Evolutionary conservation across 768 basidiomycete genomes (phyloP), one percentile per base, ranked within the genome.

Genomic region (Favolaschia claudopus): DNA sequence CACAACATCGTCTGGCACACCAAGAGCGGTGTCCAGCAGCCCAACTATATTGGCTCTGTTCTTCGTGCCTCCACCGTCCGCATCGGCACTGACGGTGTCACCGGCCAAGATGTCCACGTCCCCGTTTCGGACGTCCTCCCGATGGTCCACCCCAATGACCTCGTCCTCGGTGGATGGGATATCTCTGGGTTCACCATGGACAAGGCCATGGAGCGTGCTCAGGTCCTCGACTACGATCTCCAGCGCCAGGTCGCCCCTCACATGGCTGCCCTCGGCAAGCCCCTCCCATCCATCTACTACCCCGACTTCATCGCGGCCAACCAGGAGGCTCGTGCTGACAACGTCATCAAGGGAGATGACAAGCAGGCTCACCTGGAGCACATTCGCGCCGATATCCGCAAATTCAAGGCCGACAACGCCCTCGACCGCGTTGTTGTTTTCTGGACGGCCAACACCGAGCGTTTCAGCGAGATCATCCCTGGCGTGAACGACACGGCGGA

Each of bases 381-480:
- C 58, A 88, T 99, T 69, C 91, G 96, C 53, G 82, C 82, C n/a
- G 95, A 98, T 70, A 98, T 99, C 72, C 92, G 94, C 68, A 84
- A 86, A 53, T 99, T 99, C 86, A 99, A 98, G 81, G 69, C 78
- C 50, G 78, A 87, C 60, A 86, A 99, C 72, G 80, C 76, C 19
- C 87, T 99, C 43, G 96, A 96, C 74, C 91, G 91, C 56, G 86
- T 93, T 60, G 76, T 99, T 68, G 90, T 99, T 62, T 96, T 99
- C 82, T 99, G 96, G 96, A 99, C 96, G 15, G 95, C 93, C 67
- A 98, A 99, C 80, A 99, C 96, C 17, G 97, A 99, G 82, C 91
- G 96, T 57, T 99, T 95, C 85, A 89, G 91, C 66, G 94, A 95
- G 62, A 88, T 99, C 75, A 89, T 98, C 73, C 83, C 91, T 13